Evolutionary conservation across 2,329 filamentous ascomycete species (phyloP).

Genomic region (Xylaria sp.): DNA sequence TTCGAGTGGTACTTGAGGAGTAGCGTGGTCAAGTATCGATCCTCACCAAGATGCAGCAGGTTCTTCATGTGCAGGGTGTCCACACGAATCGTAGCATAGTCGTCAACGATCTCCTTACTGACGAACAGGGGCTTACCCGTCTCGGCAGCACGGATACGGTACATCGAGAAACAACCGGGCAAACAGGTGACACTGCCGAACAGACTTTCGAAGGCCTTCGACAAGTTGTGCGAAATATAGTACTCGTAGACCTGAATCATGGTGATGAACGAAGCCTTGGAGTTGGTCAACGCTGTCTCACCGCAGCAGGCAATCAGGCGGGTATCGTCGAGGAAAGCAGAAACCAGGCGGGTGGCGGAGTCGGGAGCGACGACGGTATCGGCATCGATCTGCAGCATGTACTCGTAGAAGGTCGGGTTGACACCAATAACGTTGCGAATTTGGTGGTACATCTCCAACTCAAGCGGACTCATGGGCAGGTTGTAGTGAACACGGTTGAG

Average conservation of each 20-base stretch:
- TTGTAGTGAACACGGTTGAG: slow-evolving; percentile 99
- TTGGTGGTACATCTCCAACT: slow-evolving; percentile 97
- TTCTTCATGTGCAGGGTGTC: slow-evolving; percentile 99
- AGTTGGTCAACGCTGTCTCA: slow-evolving; percentile 89
- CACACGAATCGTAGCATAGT: slow-evolving; percentile 87
- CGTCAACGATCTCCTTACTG: slow-evolving; percentile 81
- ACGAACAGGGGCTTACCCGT: slow-evolving; percentile 95
- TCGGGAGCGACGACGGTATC: slow-evolving; percentile 91
- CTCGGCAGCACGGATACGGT: slow-evolving; percentile 89
- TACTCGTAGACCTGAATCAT: slow-evolving; percentile 99
- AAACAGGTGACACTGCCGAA: slow-evolving; percentile 97
- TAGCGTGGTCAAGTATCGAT: slow-evolving; percentile 93
- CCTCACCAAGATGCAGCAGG: slow-evolving; percentile 89
- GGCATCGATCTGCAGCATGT: slow-evolving; percentile 91
- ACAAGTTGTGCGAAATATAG: slow-evolving; percentile 96
- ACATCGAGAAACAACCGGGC: slow-evolving; percentile 99
- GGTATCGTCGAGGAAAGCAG: slow-evolving; percentile 85
- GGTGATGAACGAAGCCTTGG: slow-evolving; percentile 87
- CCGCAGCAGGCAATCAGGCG: slow-evolving; percentile 91
- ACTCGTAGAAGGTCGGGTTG: slow-evolving; percentile 98
- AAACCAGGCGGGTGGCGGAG: slow-evolving; percentile 85
- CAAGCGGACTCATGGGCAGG: slow-evolving; percentile 87
- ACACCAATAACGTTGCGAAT: slow-evolving; percentile 98
- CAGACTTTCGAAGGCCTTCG: slow-evolving; percentile 94
- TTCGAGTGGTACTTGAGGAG: slow-evolving; percentile 86